These are phyloP conservation scores for Heritiera fomes DNA, from an alignment of 345 rosid species.

Conservation along the genomic window DNA sequence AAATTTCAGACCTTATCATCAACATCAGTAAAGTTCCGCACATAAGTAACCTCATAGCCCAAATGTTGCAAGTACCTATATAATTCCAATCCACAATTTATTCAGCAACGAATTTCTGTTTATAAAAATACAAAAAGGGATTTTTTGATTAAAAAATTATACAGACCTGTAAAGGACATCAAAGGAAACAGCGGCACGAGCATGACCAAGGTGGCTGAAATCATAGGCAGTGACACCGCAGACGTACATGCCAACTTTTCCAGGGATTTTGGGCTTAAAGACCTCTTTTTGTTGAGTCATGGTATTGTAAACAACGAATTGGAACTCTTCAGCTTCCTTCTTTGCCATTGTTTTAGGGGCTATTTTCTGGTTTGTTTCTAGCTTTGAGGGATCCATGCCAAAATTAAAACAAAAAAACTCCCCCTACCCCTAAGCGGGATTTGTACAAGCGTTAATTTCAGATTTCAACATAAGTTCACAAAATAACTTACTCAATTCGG, in stretches of 20 bases:
- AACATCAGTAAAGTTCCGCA: slow-evolving; percentile 86
- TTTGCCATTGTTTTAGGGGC: slow-evolving; percentile 11
- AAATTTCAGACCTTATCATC: slow-evolving; percentile 75
- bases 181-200: slow-evolving; percentile 82
- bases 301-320: slow-evolving; percentile 61
- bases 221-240: slow-evolving; percentile 92
- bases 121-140: background rate
- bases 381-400: slow-evolving; percentile 10
- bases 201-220: slow-evolving; percentile 89
- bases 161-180: slow-evolving; percentile 74
- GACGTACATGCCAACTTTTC: slow-evolving; percentile 76
- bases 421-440: background rate
- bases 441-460: background rate
- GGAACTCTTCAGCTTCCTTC: background rate
- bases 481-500: background rate
- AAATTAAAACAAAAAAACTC: background rate
- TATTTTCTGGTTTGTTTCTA: slow-evolving; percentile 17
- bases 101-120: background rate
- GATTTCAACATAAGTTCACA: background rate
- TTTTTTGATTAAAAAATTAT: background rate
- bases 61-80: slow-evolving; percentile 70
- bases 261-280: slow-evolving; percentile 49
- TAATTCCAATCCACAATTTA: slow-evolving; percentile 18
- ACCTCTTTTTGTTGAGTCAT: slow-evolving; percentile 67
- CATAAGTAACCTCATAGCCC: slow-evolving; percentile 73